A percentile compares a stretch with the other conserved stretches of the same genome.
phyloP scores from a whole-genome alignment of 2,329 filamentous ascomycete species.

The Aspergillus sp. region DNA sequence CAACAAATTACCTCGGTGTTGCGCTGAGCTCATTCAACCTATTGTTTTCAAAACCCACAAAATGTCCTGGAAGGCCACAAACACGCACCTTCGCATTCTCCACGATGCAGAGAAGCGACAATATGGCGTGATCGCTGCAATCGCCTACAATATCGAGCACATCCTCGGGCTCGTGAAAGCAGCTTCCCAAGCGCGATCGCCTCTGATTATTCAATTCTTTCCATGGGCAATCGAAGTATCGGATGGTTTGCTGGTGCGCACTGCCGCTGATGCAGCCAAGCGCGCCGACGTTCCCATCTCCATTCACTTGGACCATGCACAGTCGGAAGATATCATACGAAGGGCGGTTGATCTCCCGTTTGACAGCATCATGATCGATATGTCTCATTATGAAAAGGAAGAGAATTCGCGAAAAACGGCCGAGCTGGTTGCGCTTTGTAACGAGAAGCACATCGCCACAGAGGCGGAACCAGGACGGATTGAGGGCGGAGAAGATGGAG shows the following conservation, averaged over 20 bases:
- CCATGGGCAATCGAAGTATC: conserved; percentile 69
- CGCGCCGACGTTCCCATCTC: conserved; percentile 57
- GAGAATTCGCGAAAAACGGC: conserved; percentile 64
- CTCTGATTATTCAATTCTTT: conserved; percentile 68
- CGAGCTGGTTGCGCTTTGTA: conserved; percentile 60
- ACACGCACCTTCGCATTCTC: conserved; percentile 46
- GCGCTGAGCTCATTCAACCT: no score
- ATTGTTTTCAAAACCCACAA: conserved; percentile 26
- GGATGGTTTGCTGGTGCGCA: conserved; percentile 27
- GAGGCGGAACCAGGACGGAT: conserved; percentile 69
- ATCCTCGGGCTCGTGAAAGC: conserved; percentile 65
- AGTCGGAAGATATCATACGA: conserved; percentile 57
- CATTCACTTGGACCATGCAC: conserved; percentile 63
- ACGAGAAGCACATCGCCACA: conserved; percentile 61
- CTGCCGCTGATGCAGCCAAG: conserved; percentile 41
- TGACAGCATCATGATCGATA: conserved; percentile 72
- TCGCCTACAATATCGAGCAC: conserved; percentile 58
- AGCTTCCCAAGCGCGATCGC: conserved; percentile 64
- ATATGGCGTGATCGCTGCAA: conserved; percentile 55
- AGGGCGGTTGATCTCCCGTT: conserved; percentile 59
- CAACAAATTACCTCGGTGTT: no score
- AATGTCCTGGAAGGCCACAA: conserved; percentile 20
- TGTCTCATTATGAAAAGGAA: conserved; percentile 66
- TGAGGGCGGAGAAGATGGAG: conserved; percentile 69
- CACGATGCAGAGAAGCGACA: conserved; percentile 53